Evolutionary conservation across 2,329 filamentous ascomycete species (phyloP), one percentile per base, ranked within the genome.

Genomic region (Pseudogymnoascus sp.): DNA sequence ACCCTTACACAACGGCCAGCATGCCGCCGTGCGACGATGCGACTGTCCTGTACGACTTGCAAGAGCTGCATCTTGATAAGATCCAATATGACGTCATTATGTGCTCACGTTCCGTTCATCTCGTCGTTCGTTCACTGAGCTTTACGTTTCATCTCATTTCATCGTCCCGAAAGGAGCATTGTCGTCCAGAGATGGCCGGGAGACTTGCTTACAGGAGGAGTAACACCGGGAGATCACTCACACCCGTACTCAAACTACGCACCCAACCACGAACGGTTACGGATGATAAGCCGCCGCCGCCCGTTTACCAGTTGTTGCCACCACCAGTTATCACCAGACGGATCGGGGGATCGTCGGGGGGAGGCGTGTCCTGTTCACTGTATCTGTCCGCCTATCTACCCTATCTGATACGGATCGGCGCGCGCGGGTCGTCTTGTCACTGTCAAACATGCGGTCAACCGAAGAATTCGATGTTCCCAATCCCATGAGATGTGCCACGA

Each of bases 11-110:
- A 29, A 50, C 14, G 44, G 44, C 44, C 44, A 16, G 44, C 24
- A 29, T 50, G 24, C 44, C 44, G 29, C 44, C 2, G 3, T 50
- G 44, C 6, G 14, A 50, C 44, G 26, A 26, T 29, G 24, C 26
- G 24, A 50, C 44, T 50, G 24, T 50, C 14, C 44, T 50, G 44
- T 50, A 50, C 14, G 44, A 50, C 31, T 33, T 33, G 10, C 19
- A 14, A 50, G 24, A 50, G 44, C 24, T 50, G 44, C 44, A 50
- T 50, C 44, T 50, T 29, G 44, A 29, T 50, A 50, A 50, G 44
- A 50, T 50, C 44, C 44, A 50, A 50, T 50, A 50, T 50, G 44
- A 29, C 44, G 44, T 24, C 44, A 50, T 50, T 50, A 50, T 50
- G 44, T 50, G 44, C 44, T 50, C 44, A 50, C 44, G 44, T 50